Evolutionary conservation across 192 early-diverging fungal species (phyloP).

Genomic region (Chytriomyces confervae): DNA sequence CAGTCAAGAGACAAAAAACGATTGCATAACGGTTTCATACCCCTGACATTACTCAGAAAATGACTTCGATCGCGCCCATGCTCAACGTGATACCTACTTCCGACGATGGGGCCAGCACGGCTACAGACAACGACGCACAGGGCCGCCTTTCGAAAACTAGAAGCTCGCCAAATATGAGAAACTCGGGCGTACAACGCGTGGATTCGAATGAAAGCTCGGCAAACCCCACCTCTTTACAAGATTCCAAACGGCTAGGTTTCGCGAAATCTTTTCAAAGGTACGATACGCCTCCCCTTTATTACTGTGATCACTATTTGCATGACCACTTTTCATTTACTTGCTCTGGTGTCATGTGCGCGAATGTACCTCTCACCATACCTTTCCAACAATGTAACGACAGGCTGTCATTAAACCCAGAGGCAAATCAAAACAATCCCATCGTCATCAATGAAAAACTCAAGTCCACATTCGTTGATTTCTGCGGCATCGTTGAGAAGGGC

Average conservation of each 20-base stretch:
- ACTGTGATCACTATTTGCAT: neutral
- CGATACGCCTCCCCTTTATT: neutral
- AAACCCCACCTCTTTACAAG: slow-evolving; percentile 12
- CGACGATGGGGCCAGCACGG: neutral
- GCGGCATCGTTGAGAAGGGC: slow-evolving; percentile 27
- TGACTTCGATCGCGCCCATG: neutral
- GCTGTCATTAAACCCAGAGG: neutral
- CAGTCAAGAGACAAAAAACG: neutral
- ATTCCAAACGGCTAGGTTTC: slow-evolving; percentile 31
- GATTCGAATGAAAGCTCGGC: too few relatives aligned
- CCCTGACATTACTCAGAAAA: neutral
- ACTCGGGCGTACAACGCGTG: too few relatives aligned
- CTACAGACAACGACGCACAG: too few relatives aligned
- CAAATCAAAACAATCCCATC: neutral
- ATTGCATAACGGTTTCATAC: neutral
- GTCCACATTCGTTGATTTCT: slow-evolving; percentile 28
- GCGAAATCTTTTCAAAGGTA: slow-evolving; percentile 32
- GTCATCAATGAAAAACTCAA: slow-evolving; percentile 32
- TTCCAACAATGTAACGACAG: neutral
- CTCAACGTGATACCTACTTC: neutral
- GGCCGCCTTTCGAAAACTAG: too few relatives aligned
- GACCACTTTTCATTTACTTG: neutral
- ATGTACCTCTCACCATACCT: too few relatives aligned
- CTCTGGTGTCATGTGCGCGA: too few relatives aligned
- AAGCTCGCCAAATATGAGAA: too few relatives aligned